Conservation (phyloP, 352 stramenopile genomes). For the Phytophthora kernoviae region DNA sequence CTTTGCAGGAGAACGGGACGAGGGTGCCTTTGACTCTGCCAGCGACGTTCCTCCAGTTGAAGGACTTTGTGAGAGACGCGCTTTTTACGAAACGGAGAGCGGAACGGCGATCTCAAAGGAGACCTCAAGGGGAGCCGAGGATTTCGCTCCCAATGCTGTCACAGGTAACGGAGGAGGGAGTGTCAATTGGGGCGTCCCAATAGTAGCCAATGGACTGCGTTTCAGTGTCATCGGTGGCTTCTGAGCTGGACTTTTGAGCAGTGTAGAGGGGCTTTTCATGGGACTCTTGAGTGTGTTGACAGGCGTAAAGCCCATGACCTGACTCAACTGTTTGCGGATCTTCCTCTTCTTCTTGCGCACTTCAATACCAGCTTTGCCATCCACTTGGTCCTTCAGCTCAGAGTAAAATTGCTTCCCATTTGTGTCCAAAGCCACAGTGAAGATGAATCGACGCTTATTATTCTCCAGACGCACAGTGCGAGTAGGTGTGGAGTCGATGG, state of each 20-base stretch:
- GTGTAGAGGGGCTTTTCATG: constrained; percentile 23
- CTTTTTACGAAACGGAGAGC: constrained; percentile 81
- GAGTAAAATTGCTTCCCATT: constrained; percentile 60
- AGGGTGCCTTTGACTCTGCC: constrained; percentile 14
- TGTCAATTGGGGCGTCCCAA: constrained; percentile 54
- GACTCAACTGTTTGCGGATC: constrained; percentile 71
- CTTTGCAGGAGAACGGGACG: constrained; percentile 38
- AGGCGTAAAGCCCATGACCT: constrained; percentile 67
- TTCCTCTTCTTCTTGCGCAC: constrained; percentile 80
- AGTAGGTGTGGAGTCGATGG: constrained; percentile 27
- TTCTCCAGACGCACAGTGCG: constrained; percentile 61
- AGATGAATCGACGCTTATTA: constrained; percentile 70
- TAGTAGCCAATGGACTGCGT: constrained; percentile 46
- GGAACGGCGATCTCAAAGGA: constrained; percentile 72
- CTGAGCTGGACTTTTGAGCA: constrained; percentile 43
- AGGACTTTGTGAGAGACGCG: constrained; percentile 40
- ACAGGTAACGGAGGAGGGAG: constrained; percentile 49
- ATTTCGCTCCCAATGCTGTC: constrained; percentile 45
- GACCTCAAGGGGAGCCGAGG: constrained; percentile 44
- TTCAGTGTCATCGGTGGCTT: constrained; percentile 43
- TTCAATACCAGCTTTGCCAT: constrained; percentile 54
- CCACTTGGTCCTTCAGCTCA: constrained; percentile 71
- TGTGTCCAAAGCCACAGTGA: constrained; percentile 47
- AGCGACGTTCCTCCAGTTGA: constrained; percentile 18
- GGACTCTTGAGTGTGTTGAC: constrained; percentile 74